Percentiles rank a stretch among this genome's conserved stretches.
phyloP scores from a whole-genome alignment of 495 filamentous ascomycete species.

The Aspergillus saccharolyticus region DNA sequence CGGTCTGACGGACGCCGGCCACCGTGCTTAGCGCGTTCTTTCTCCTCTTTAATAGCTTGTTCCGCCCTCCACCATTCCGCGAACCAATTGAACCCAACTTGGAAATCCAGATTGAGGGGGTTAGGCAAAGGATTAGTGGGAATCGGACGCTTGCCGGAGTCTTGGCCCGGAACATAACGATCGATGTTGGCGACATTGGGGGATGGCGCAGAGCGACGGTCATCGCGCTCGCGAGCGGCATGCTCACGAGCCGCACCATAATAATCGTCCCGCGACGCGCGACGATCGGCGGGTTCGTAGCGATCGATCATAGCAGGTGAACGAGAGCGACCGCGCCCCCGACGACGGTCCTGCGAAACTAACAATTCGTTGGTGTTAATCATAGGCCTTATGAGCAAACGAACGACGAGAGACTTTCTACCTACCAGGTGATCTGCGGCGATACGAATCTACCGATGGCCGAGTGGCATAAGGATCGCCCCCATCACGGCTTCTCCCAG shows the following conservation, averaged over 20 bases:
- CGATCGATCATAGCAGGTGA: constrained; percentile 68
- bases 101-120: constrained; percentile 78
- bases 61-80: constrained; percentile 94
- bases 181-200: constrained; percentile 75
- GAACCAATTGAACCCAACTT: constrained; percentile 95
- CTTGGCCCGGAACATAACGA: constrained; percentile 90
- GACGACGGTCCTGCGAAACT: constrained; percentile 48
- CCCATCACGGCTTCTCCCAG: constrained; percentile 36
- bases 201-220: constrained; percentile 60
- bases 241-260: constrained; percentile 60
- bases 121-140: constrained; percentile 71
- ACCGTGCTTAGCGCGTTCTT: constrained; percentile 70
- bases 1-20: constrained; percentile 66
- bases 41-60: constrained; percentile 80
- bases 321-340: constrained; percentile 57
- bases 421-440: constrained; percentile 52
- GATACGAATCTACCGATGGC: constrained; percentile 34
- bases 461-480: constrained; percentile 31
- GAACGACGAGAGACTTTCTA: constrained; percentile 9
- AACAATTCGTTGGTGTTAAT: not conserved
- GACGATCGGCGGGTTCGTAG: constrained; percentile 61
- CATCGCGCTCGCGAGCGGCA: constrained; percentile 58
- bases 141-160: constrained; percentile 51
- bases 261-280: constrained; percentile 44
- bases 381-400: not conserved